Conservation (phyloP, 768 basidiomycete genomes). For the Fistulinella prunicolor region DNA sequence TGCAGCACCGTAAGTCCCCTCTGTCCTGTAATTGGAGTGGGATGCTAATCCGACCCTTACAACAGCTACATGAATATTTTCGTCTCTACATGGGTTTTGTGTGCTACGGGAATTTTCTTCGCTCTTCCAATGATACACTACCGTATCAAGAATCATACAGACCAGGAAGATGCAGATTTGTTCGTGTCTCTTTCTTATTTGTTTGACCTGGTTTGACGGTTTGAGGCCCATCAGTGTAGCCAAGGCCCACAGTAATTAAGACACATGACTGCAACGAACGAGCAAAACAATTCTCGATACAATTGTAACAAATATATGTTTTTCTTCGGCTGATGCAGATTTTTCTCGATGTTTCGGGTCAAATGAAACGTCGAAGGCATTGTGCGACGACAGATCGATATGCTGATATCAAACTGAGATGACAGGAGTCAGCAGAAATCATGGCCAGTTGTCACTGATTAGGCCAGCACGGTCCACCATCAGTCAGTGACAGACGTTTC, state of each 20-base stretch:
- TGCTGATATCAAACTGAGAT: background rate
- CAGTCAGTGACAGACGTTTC: too few relatives aligned
- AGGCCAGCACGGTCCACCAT: too few relatives aligned
- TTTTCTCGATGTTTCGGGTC: background rate
- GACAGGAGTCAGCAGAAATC: too few relatives aligned
- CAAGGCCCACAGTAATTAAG: background rate
- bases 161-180: constrained; percentile 51
- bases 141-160: constrained; percentile 62
- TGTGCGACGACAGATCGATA: background rate
- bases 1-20: constrained; percentile 50
- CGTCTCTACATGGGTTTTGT: constrained; percentile 70
- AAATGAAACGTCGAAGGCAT: background rate
- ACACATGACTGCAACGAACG: background rate
- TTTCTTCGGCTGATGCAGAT: too few relatives aligned
- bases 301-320: too few relatives aligned
- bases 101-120: constrained; percentile 59
- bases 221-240: constrained; percentile 11
- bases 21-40: background rate
- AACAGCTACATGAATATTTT: constrained; percentile 65
- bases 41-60: background rate
- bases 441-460: too few relatives aligned
- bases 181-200: constrained; percentile 22
- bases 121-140: constrained; percentile 74
- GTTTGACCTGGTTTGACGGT: background rate
- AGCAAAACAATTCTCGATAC: too few relatives aligned